Evolutionary conservation across 306 rosid species (phyloP).

Genomic region (Castanea crenata): DNA sequence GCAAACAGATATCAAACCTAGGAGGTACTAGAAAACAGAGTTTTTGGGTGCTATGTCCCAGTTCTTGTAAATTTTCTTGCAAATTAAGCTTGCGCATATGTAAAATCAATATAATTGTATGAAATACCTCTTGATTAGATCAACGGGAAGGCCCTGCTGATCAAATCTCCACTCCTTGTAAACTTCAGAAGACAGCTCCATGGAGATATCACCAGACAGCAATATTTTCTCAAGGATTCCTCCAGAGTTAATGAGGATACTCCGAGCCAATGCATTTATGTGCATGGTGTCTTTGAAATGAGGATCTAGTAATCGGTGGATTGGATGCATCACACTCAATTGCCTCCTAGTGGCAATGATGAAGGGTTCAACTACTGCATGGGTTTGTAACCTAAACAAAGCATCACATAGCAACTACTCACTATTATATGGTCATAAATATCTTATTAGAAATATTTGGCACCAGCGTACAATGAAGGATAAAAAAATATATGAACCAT

Average conservation of each 20-base stretch:
- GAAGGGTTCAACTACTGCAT: constrained; percentile 82
- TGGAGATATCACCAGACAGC: constrained; percentile 57
- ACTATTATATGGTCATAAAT: neutral
- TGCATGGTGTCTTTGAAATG: constrained; percentile 78
- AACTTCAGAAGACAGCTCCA: constrained; percentile 60
- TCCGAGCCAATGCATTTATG: constrained; percentile 55
- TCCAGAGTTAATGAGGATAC: constrained; percentile 48
- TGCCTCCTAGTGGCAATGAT: constrained; percentile 76
- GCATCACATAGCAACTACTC: neutral
- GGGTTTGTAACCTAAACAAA: constrained; percentile 55
- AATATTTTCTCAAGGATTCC: constrained; percentile 60
- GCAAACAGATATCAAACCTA: neutral
- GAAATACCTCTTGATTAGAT: constrained; percentile 62
- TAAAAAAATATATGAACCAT: too few relatives aligned
- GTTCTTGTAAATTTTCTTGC: neutral
- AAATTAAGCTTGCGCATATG: neutral
- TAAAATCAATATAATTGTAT: neutral
- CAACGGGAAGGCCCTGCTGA: constrained; percentile 74
- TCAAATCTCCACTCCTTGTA: constrained; percentile 72
- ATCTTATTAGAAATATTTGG: neutral
- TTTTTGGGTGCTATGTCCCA: neutral
- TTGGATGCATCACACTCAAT: constrained; percentile 73
- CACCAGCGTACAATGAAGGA: too few relatives aligned
- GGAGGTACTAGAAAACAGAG: too few relatives aligned
- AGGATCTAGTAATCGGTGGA: constrained; percentile 59